phyloP scores from a whole-genome alignment of 2,329 filamentous ascomycete genomes.

The Thermothelomyces thermophilus region DNA sequence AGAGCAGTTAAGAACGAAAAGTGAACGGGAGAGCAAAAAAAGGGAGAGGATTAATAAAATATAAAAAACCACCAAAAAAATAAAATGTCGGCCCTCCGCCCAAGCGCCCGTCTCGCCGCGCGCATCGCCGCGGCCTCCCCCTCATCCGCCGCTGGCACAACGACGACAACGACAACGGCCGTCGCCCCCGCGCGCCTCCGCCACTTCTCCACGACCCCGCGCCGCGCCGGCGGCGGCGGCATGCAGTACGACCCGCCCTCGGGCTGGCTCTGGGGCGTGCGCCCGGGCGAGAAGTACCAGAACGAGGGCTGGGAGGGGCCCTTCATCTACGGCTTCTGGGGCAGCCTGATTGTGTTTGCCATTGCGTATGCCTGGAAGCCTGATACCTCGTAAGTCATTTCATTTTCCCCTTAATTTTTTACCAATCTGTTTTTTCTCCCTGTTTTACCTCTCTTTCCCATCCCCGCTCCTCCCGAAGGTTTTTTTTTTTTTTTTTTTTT shows the following conservation, averaged over 20 bases:
- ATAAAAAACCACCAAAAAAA: too few species aligned
- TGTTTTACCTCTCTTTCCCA: background rate
- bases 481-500: constrained; percentile 9
- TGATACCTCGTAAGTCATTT: constrained; percentile 94
- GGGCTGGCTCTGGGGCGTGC: constrained; percentile 90
- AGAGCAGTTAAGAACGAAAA: background rate
- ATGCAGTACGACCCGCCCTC: constrained; percentile 79
- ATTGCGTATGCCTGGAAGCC: constrained; percentile 94
- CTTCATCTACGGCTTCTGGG: constrained; percentile 79
- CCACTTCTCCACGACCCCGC: constrained; percentile 40
- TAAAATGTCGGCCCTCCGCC: constrained; percentile 15
- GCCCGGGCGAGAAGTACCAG: constrained; percentile 91
- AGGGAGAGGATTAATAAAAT: background rate
- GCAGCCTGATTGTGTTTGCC: constrained; percentile 63
- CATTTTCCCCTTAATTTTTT: constrained; percentile 12
- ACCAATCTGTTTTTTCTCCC: too few species aligned
- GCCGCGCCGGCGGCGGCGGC: constrained; percentile 31
- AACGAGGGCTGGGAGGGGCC: constrained; percentile 93
- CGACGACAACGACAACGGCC: background rate
- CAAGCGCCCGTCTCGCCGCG: constrained; percentile 1
- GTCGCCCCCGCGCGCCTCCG: constrained; percentile 1
- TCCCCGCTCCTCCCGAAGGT: too few species aligned
- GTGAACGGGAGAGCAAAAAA: background rate
- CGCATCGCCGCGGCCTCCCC: background rate
- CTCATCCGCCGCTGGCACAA: background rate